Evolutionary conservation across 1,284 basidiomycete species (phyloP).

Genomic region (Cutaneotrichosporon cavernicola): DNA sequence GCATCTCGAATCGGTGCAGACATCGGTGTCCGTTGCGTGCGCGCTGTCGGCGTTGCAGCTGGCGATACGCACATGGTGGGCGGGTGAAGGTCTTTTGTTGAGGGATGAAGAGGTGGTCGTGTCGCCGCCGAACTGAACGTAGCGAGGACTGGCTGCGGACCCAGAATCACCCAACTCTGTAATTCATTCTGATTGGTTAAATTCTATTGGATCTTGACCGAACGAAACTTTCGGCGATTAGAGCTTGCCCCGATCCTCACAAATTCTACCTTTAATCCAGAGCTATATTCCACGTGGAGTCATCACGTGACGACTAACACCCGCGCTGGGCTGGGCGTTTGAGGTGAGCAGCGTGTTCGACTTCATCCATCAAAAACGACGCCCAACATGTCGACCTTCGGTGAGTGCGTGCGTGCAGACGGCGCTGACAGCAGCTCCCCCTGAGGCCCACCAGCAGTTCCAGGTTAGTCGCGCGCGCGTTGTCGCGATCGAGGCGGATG

Average conservation of each 20-base stretch:
- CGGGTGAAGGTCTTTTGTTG: constrained; percentile 12
- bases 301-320: neutral
- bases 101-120: constrained; percentile 13
- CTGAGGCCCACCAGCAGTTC: constrained; percentile 88
- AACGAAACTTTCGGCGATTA: neutral
- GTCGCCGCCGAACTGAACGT: neutral
- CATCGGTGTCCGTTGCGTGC: neutral
- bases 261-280: neutral
- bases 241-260: neutral
- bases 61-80: constrained; percentile 7
- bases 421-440: constrained; percentile 70
- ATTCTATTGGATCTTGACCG: neutral
- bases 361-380: constrained; percentile 10
- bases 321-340: neutral
- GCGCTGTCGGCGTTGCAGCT: constrained; percentile 1
- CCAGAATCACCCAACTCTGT: neutral
- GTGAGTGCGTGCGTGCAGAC: neutral
- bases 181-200: neutral
- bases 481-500: neutral
- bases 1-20: neutral
- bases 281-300: neutral
- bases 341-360: neutral
- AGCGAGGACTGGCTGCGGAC: neutral
- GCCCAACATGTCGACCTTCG: constrained; percentile 20
- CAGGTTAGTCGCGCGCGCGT: constrained; percentile 55